Conservation (phyloP, 2,329 filamentous ascomycete species). For the Curvularia sp. region DNA sequence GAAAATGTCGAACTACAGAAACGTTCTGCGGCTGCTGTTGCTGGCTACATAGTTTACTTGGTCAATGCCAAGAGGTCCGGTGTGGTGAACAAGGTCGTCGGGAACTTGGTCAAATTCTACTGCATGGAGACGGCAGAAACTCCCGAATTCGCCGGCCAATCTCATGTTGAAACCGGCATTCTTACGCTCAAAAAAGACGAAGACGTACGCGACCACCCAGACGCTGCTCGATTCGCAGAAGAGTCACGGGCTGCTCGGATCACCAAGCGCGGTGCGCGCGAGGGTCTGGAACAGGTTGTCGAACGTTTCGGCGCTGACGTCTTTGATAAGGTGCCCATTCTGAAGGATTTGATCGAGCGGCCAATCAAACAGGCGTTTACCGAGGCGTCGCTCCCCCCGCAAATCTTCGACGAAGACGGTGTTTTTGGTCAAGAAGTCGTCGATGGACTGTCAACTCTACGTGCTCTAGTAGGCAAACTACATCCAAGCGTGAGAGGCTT, state of each 20-base stretch:
- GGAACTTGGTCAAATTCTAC: constrained; percentile 95
- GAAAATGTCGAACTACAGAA: constrained; percentile 88
- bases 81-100: constrained; percentile 93
- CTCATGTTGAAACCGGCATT: constrained; percentile 77
- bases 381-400: constrained; percentile 69
- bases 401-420: constrained; percentile 76
- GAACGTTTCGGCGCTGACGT: constrained; percentile 78
- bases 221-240: constrained; percentile 86
- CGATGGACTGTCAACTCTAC: constrained; percentile 89
- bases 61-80: constrained; percentile 79
- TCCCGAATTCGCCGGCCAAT: constrained; percentile 89
- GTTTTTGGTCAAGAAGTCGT: constrained; percentile 89
- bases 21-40: constrained; percentile 84
- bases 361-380: constrained; percentile 79
- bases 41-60: constrained; percentile 84
- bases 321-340: constrained; percentile 82
- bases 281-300: constrained; percentile 88
- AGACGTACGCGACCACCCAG: constrained; percentile 89
- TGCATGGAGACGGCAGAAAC: constrained; percentile 98
- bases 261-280: constrained; percentile 90
- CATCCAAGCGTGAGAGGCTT: constrained; percentile 77
- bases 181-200: constrained; percentile 97
- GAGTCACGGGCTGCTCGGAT: constrained; percentile 90
- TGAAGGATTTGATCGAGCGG: constrained; percentile 80
- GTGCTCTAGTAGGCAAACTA: constrained; percentile 91